Percentiles rank a stretch among this genome's conserved stretches.
These are phyloP conservation scores for Rubia tinctorum DNA, from an alignment of 305 asterid species.

Conservation along the genomic window DNA sequence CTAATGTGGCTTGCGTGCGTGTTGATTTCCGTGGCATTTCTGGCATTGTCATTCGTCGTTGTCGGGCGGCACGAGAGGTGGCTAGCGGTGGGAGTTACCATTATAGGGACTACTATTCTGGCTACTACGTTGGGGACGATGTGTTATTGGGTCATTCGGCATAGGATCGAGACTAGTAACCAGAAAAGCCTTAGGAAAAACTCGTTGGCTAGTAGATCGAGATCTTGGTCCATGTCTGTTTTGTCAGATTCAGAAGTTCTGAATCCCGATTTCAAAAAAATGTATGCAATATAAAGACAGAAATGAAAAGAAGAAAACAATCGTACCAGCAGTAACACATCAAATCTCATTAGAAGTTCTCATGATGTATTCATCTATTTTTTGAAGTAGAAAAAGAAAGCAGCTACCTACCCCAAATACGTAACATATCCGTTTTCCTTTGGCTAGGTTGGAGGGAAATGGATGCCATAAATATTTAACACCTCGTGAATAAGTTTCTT, in stretches of 20 bases:
- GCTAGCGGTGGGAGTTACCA: constrained; percentile 74
- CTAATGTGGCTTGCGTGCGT: constrained; percentile 96
- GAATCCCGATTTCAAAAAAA: constrained; percentile 62
- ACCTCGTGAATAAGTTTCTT: no score
- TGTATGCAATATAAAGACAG: constrained; percentile 50
- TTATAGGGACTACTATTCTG: constrained; percentile 62
- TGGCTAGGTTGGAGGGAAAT: no score
- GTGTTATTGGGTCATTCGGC: constrained; percentile 83
- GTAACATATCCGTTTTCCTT: no score
- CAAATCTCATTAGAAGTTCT: no score
- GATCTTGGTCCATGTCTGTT: constrained; percentile 43
- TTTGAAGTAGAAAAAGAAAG: no score
- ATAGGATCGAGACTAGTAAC: constrained; percentile 54
- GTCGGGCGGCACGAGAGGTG: constrained; percentile 65
- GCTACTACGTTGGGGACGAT: constrained; percentile 72
- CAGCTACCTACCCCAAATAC: no score
- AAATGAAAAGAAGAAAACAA: background rate
- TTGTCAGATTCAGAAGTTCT: constrained; percentile 58
- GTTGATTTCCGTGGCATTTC: constrained; percentile 66
- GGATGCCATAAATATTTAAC: no score
- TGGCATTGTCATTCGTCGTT: constrained; percentile 72
- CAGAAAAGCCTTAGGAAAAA: constrained; percentile 42
- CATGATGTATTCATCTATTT: no score
- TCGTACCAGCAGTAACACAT: no score
- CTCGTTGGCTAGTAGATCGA: constrained; percentile 48